Percentiles rank a stretch among this genome's conserved stretches.
These are phyloP conservation scores for Fusarium zealandicum DNA, from an alignment of 2,329 filamentous ascomycete species.

Conservation along the genomic window DNA sequence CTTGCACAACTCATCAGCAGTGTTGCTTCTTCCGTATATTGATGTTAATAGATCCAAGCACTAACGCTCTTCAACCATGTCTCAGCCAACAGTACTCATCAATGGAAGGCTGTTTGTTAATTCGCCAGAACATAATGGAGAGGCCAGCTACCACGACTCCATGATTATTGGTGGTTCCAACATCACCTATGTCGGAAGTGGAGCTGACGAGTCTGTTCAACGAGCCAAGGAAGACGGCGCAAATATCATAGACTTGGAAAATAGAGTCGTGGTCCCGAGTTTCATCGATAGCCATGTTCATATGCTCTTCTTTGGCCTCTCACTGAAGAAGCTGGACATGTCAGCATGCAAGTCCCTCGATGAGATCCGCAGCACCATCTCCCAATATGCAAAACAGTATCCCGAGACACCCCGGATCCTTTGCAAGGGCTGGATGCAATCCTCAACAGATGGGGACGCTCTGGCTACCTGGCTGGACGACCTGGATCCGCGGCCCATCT, in stretches of 20 bases:
- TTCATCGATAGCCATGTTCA: constrained; percentile 63
- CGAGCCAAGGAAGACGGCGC: constrained; percentile 8
- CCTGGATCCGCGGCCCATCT: constrained; percentile 57
- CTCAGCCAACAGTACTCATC: neutral
- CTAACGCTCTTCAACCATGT: neutral
- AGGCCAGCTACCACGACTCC: constrained; percentile 3
- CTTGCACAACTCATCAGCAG: neutral
- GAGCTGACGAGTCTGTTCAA: neutral
- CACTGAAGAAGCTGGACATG: constrained; percentile 55
- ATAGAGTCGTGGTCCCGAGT: constrained; percentile 52
- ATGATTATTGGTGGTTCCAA: constrained; percentile 12
- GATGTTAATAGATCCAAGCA: too few species aligned
- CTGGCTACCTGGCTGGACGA: constrained; percentile 53
- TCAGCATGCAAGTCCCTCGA: constrained; percentile 51
- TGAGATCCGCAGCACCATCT: constrained; percentile 54
- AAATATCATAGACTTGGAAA: constrained; percentile 40
- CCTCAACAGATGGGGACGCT: constrained; percentile 45
- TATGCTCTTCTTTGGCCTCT: constrained; percentile 57
- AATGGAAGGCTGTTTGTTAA: constrained; percentile 4
- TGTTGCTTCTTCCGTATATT: too few species aligned
- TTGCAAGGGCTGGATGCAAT: constrained; percentile 59
- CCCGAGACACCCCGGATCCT: constrained; percentile 53
- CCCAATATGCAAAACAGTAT: constrained; percentile 49
- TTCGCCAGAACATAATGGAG: neutral
- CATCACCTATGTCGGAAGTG: constrained; percentile 15